These are phyloP conservation scores for Leptodermis oblonga DNA, from an alignment of 257 asterid genomes.

Conservation along the genomic window DNA sequence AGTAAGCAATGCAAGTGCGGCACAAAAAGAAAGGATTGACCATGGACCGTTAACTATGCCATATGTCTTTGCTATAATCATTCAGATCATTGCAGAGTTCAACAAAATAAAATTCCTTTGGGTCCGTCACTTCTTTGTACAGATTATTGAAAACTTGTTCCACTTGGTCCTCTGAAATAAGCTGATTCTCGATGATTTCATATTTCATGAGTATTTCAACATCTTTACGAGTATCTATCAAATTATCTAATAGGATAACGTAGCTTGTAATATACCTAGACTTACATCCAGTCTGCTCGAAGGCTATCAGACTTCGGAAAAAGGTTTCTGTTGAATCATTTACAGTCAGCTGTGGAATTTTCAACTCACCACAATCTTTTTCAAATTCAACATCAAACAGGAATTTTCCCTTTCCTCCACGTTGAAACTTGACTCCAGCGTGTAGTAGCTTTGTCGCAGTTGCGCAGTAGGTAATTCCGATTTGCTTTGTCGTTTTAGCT, in stretches of 20 bases:
- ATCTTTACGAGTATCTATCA: constrained; percentile 26
- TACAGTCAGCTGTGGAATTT: neutral
- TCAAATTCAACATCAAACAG: constrained; percentile 5
- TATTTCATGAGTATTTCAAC: constrained; percentile 16
- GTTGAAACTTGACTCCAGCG: constrained; percentile 25
- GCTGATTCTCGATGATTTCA: constrained; percentile 13
- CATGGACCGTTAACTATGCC: constrained; percentile 18
- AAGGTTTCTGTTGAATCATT: constrained; percentile 23
- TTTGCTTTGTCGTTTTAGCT: neutral
- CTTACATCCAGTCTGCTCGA: constrained; percentile 24
- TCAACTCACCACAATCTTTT: neutral
- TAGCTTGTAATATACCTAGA: constrained; percentile 27
- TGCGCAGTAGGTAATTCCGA: constrained; percentile 10
- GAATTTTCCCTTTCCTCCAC: neutral
- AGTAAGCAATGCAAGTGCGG: constrained; percentile 10
- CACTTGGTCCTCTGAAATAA: constrained; percentile 15
- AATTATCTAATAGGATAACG: constrained; percentile 29
- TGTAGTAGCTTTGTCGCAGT: constrained; percentile 23
- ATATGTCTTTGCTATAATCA: too few species aligned
- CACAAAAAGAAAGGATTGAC: constrained; percentile 11
- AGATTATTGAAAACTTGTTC: constrained; percentile 31
- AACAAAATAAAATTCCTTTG: constrained; percentile 20
- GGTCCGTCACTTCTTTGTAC: constrained; percentile 24
- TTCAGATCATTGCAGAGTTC: neutral
- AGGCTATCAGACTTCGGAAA: constrained; percentile 27